Base-by-base conservation (phyloP, 345 rosid genomes). In the Acer saccharum region DNA sequence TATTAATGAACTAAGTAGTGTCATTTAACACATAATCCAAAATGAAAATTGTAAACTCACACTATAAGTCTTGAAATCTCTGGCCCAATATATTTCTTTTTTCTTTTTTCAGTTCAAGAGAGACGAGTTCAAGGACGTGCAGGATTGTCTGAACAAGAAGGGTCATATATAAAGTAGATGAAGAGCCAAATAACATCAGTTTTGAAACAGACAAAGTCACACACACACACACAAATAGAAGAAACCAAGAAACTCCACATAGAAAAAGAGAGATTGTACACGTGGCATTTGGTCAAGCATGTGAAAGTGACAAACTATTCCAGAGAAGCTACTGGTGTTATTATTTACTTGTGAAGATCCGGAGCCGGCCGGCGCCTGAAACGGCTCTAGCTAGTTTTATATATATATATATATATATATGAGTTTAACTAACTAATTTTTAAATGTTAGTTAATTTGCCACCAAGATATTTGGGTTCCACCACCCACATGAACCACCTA, bases 291-390 rank as follows among this genome's bases (percentile, higher is more conserved):
- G 17, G 44, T 64, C 69, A 63, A 58, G 77, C 60, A 17, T 4
- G 39, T 35, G 39, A 35, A 35, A 35, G 39, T 35, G 39, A 35
- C 6, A 63, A 44, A 10, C 16, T 58, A 17, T 57, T 57, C 46
- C 44, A 74, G 43, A 50, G 78, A 75, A 2, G 25, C 5, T 16
- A 25, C 10, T 18, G 10, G 1, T 18, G 12, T 60, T 21, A 10
- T 57, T 21, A 46, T 21, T 23, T 17, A 21, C 52, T 39, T 50
- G 16, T 13, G 6, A 13, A 3, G 63, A 75, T 65, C 50, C 44
- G 71, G 63, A n/a, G 77, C 71, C 64, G 78, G 78, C 65, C 70
- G 21, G 64, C 4, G 35, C 14, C 64, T 2, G 64, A 46, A 48
- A 75, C 20, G 1, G 16, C 57, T 61, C 16, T 7, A 57, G 65